Percentiles rank a stretch among this genome's conserved stretches.
These are phyloP conservation scores for Dothiorella sarmentorum DNA, from an alignment of 2,329 filamentous ascomycete genomes.

Conservation along the genomic window DNA sequence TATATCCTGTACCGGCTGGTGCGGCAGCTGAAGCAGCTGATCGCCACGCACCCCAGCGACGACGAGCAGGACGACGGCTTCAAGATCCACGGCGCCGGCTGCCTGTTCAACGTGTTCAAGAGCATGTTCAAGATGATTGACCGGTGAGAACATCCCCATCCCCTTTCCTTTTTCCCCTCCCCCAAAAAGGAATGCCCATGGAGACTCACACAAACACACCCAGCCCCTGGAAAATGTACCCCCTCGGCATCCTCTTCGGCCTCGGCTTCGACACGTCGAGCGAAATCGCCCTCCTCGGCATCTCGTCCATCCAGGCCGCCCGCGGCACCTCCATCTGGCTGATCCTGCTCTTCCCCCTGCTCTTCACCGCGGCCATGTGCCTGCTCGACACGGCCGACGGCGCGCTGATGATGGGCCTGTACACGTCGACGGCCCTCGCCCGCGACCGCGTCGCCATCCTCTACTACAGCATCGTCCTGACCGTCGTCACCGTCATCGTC, in stretches of 20 bases:
- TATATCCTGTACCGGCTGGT: constrained; percentile 81
- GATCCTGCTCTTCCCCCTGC: constrained; percentile 82
- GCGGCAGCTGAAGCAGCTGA: constrained; percentile 61
- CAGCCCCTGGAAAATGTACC: constrained; percentile 93
- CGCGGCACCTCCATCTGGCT: constrained; percentile 89
- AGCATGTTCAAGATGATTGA: constrained; percentile 72
- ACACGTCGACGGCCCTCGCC: constrained; percentile 74
- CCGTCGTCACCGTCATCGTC: constrained; percentile 76
- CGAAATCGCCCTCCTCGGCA: constrained; percentile 87
- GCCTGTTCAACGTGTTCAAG: constrained; percentile 68
- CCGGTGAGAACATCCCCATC: constrained; percentile 35
- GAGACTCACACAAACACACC: neutral
- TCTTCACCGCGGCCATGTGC: constrained; percentile 96
- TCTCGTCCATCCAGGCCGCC: constrained; percentile 81
- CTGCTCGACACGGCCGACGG: constrained; percentile 89
- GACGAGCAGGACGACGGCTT: constrained; percentile 50
- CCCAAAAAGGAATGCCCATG: too few relatives aligned
- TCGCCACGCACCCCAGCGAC: constrained; percentile 45
- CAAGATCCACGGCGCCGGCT: constrained; percentile 72
- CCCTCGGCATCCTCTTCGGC: constrained; percentile 78
- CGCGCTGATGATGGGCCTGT: constrained; percentile 90
- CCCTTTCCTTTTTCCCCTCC: too few relatives aligned
- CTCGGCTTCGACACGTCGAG: constrained; percentile 94
- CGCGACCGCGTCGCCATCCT: constrained; percentile 83
- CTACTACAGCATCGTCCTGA: constrained; percentile 90